Evolutionary conservation across 139 green algal genomes (phyloP), one percentile per base, ranked within the genome.

Genomic region (Ettlia oleoabundans): DNA sequence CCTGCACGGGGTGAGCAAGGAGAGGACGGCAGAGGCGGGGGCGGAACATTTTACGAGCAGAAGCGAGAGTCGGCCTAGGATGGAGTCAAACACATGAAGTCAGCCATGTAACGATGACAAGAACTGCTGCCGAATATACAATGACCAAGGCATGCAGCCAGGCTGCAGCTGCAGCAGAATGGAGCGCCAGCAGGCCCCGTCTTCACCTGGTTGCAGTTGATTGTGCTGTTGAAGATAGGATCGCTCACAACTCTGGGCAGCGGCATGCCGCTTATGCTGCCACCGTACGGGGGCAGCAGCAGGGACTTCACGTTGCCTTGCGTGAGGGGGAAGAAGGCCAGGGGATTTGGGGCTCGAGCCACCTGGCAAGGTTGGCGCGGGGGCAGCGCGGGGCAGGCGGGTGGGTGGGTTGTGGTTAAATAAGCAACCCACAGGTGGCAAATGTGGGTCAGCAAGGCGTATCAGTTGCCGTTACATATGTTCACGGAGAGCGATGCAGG

Each of bases 271-370:
- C 43, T 42, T 4, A 53, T 22, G 38, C 33, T 24, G 35, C 69
- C 77, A 41, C 33, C 40, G 58, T 83, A 88, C 24, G 63, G 8
- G 10, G 71, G 79, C 47, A 85, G 61, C 41, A 75, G 42, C 28
- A 80, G 24, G 5, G 69, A 78, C 40, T 52, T 38, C 32, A 81
- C 41, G 3, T 4, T 30, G 61, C 41, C 53, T 33, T 6, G 77
- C 13, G 78, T 83, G 37, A 88, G 78, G 0, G 84, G 84, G 69
- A 83, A 88, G 43, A 83, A 73, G 47, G 79, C 68, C 41, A 82
- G 35, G 4, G 84, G 84, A 2, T 26, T 6, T 15, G 73, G 81
- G 4, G 61, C 32, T 1, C 24, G 10, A 13, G 15, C 69, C 2
- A 26, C 26, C 43, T 81, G 37, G 30, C 47, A 58, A 15, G 47